Base-by-base conservation (phyloP, 495 filamentous ascomycete genomes). In the Hypomontagnella monticulosa region DNA sequence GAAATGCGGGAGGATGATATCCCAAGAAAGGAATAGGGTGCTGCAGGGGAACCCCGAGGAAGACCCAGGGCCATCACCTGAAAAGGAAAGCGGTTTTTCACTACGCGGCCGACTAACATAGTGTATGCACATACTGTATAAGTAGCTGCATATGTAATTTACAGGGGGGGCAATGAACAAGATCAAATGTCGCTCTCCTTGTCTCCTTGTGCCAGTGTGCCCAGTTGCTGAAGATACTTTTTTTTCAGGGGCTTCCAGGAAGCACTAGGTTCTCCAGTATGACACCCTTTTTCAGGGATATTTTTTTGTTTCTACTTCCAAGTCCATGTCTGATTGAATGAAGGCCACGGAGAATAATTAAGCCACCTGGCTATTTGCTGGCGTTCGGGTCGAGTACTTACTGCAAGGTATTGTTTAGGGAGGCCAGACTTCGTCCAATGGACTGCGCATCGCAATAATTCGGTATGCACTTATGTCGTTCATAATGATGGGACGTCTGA, bases 371-470 rank as follows among this genome's bases (percentile, higher is more conserved):
- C 32, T 49, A 60, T 60, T 60, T 27, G 56, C 55, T 47, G 12
- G 15, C 40, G 15, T 15, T 8, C 40, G 11, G 9, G 2, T 27
- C 9, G n/a, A 38, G 57, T 36, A 52, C 1, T 1, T 51, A 36
- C n/a, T 38, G 36, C n/a, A 12, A 59, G 14, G 27, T 19, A 50
- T 5, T 16, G 15, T 19, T 37, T 15, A 64, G 38, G 53, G 53
- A 64, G 47, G 32, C 34, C 18, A 63, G 33, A 38, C 32, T 48
- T 16, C 30, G 19, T 57, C 46, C 51, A 44, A 57, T 42, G 40
- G 61, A 57, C 32, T 67, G 65, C 65, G 47, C 65, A 68, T 68
- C 65, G 53, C 46, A 68, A 68, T 68, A 61, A 61, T 57, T 52
- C 33, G 14, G 46, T 27, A 62, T 58, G 58, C 46, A 54, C 57